Evolutionary conservation across 768 basidiomycete genomes (phyloP), one percentile per base, ranked within the genome.

Genomic region (Phanerochaete carnosa): DNA sequence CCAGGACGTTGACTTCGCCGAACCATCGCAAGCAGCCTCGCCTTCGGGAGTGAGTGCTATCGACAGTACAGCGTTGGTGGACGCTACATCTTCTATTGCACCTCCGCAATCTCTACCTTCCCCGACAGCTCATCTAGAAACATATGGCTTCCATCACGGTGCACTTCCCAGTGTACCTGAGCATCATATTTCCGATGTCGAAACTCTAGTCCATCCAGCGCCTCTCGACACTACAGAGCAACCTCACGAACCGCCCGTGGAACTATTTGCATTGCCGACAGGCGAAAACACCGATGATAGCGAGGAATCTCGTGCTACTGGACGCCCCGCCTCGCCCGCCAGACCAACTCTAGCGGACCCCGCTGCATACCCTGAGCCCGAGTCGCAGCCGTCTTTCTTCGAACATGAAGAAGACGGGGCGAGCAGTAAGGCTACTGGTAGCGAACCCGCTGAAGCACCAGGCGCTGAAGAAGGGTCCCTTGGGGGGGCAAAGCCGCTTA

Each of bases 1-100:
- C 2, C 51, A 54, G 29, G 62, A 63, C 33, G 46, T 59, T 30
- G 63, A 62, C 8, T 33, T 64, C 12, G 50, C 28, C n/a, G 63
- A 64, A 1, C 54, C 50, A 22, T 46, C 51, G 22, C n/a, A 29
- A 15, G 43, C 29, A 22, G 37, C 45, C 39, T 58, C 61, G 3
- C 55, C 59, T 16, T 22, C 37, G n/a, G 45, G 32, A n/a, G 29
- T 30, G 43, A 51, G 45, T 37, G 15, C 16, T 15, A 8, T 56
- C 19, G 37, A 29, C 5, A 56, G 54, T 28, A 45, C 60, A 4
- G 25, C 37, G 33, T 2, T 33, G 30, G 51, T 52, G 8, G 51
- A 52, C 51, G 51, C 32, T 6, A 32, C 51, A 32, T 52, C 51
- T 30, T 23, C 28, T 16, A 9, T n/a, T 15, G 13, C 7, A 7